phyloP scores from a whole-genome alignment of 148 eudicot species.

The Chenopodium berlandieri region DNA sequence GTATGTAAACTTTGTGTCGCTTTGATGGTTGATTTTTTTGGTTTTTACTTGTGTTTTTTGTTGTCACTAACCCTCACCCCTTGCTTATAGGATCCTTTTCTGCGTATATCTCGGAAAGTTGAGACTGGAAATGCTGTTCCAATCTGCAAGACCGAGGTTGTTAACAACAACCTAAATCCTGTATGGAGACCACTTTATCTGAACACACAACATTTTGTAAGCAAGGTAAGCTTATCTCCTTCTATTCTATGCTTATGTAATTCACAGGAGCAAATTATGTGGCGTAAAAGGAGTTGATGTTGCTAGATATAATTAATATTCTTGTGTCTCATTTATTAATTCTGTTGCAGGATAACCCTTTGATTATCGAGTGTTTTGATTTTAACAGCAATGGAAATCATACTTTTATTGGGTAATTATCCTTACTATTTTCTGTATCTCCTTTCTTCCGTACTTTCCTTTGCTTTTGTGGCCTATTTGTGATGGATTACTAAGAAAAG shows the following conservation, averaged over 20 bases:
- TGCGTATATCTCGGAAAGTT: slow-evolving; percentile 74
- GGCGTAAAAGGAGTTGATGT: neutral
- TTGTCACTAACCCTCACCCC: slow-evolving; percentile 10
- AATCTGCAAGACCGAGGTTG: slow-evolving; percentile 89
- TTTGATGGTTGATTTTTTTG: neutral
- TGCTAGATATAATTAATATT: neutral
- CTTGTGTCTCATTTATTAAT: neutral
- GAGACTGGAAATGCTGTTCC: slow-evolving; percentile 71
- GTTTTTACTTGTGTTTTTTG: neutral
- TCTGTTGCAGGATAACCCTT: slow-evolving; percentile 66
- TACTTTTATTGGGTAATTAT: slow-evolving; percentile 66
- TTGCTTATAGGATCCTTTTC: slow-evolving; percentile 76
- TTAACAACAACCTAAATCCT: slow-evolving; percentile 83
- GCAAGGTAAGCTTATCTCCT: slow-evolving; percentile 56
- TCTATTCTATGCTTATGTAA: slow-evolving; percentile 2
- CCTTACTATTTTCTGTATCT: neutral
- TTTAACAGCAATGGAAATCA: slow-evolving; percentile 77
- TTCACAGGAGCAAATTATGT: neutral
- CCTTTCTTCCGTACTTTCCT: neutral
- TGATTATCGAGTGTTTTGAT: slow-evolving; percentile 85
- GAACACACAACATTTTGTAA: slow-evolving; percentile 69
- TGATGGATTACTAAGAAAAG: neutral
- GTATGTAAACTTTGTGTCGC: slow-evolving; percentile 39
- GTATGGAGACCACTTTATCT: slow-evolving; percentile 76
- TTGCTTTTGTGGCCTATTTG: neutral